These are phyloP conservation scores for Fusarium tanahbumbuense DNA, from an alignment of 2,329 filamentous ascomycete genomes.

Conservation along the genomic window DNA sequence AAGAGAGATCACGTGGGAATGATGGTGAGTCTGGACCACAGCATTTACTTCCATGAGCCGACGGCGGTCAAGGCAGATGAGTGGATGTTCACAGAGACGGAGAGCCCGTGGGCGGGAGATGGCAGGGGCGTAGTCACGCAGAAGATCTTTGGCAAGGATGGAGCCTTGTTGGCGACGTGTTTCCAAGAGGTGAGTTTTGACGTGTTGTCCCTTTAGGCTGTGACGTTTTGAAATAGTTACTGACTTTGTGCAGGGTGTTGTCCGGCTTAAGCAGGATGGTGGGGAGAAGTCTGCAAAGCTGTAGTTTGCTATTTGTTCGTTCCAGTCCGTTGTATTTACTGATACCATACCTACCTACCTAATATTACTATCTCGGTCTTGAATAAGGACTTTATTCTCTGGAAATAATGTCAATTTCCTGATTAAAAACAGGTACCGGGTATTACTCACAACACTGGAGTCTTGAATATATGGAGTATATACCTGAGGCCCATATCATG, in stretches of 20 bases:
- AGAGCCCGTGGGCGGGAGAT: slow-evolving; percentile 83
- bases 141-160: slow-evolving; percentile 77
- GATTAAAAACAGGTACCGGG: background rate
- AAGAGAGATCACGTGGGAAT: slow-evolving; percentile 76
- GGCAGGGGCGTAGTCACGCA: slow-evolving; percentile 81
- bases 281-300: slow-evolving; percentile 51
- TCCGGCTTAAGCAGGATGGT: slow-evolving; percentile 60
- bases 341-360: slow-evolving; percentile 12
- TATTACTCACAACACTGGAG: background rate
- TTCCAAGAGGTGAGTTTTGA: slow-evolving; percentile 75
- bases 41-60: slow-evolving; percentile 75
- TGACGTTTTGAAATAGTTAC: slow-evolving; percentile 14
- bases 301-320: slow-evolving; percentile 28
- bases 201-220: background rate
- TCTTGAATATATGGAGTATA: background rate
- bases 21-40: slow-evolving; percentile 85
- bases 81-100: slow-evolving; percentile 85
- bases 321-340: background rate
- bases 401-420: background rate
- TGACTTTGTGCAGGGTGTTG: slow-evolving; percentile 58
- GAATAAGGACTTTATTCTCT: background rate
- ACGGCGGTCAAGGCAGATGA: slow-evolving; percentile 70
- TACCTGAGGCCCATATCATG: too few relatives aligned
- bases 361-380: background rate
- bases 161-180: slow-evolving; percentile 80